These are phyloP conservation scores for Cercophora sp. DNA, from an alignment of 495 filamentous ascomycete genomes.

Conservation along the genomic window DNA sequence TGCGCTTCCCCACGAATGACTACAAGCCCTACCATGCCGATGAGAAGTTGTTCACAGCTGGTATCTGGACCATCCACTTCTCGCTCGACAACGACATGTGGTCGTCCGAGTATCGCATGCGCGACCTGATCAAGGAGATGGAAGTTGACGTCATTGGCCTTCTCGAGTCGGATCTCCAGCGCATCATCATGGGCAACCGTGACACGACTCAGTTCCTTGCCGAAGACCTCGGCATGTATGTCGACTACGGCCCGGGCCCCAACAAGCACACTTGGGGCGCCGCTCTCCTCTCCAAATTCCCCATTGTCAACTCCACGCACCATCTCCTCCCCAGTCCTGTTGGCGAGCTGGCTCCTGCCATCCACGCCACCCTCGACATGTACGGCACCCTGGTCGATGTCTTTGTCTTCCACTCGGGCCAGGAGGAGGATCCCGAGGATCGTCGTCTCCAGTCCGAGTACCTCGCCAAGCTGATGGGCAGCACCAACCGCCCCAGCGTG, in stretches of 20 bases:
- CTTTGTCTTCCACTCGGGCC: slow-evolving; percentile 97
- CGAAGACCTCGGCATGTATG: slow-evolving; percentile 96
- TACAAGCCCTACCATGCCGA: slow-evolving; percentile 86
- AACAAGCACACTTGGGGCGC: slow-evolving; percentile 99
- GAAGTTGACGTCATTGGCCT: slow-evolving; percentile 95
- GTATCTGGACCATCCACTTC: slow-evolving; percentile 99
- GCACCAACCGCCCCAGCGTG: slow-evolving; percentile 73
- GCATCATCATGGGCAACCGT: slow-evolving; percentile 99
- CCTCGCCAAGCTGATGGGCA: slow-evolving; percentile 82
- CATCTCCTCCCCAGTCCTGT: slow-evolving; percentile 90
- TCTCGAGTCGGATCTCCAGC: slow-evolving; percentile 88
- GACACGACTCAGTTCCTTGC: slow-evolving; percentile 94
- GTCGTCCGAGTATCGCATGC: slow-evolving; percentile 91
- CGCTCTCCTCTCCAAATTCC: slow-evolving; percentile 93
- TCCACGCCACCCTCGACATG: slow-evolving; percentile 89
- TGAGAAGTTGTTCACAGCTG: slow-evolving; percentile 80
- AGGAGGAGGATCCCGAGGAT: slow-evolving; percentile 96
- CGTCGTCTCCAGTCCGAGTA: slow-evolving; percentile 85
- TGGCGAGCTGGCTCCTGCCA: slow-evolving; percentile 93
- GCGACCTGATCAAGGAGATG: slow-evolving; percentile 84
- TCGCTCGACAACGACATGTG: slow-evolving; percentile 99
- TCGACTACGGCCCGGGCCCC: slow-evolving; percentile 93
- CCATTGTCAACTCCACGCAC: slow-evolving; percentile 94
- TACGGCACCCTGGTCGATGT: slow-evolving; percentile 91
- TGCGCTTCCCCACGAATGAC: slow-evolving; percentile 92